Conservation (phyloP, 257 asterid species). For the Capsicum rhomboideum region DNA sequence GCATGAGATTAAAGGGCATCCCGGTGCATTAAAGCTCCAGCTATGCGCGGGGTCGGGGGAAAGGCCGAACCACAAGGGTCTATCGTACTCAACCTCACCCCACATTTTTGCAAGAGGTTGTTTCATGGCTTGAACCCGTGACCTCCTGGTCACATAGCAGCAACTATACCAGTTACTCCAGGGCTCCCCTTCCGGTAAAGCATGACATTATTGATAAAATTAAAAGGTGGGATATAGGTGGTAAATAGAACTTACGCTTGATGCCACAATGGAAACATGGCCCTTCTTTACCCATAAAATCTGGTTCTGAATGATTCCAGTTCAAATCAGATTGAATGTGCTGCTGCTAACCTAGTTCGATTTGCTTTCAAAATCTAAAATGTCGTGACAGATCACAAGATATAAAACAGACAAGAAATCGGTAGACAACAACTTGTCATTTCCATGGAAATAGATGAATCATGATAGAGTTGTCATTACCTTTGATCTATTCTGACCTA, state of each 20-base stretch:
- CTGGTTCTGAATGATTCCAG: background rate
- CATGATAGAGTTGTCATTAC: background rate
- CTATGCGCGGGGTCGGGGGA: too few relatives aligned
- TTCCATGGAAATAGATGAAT: background rate
- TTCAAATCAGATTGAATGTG: background rate
- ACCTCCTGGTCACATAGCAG: too few relatives aligned
- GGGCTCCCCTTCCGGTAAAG: background rate
- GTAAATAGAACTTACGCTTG: conserved; percentile 6
- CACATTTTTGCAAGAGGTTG: too few relatives aligned
- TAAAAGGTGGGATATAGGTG: background rate
- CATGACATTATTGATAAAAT: background rate
- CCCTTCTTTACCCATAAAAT: conserved; percentile 15
- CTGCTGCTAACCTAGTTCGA: background rate
- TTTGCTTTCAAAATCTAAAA: background rate
- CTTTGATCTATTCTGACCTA: background rate
- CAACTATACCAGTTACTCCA: too few relatives aligned
- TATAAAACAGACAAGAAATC: background rate
- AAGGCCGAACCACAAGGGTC: too few relatives aligned
- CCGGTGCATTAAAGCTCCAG: too few relatives aligned
- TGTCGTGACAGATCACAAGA: background rate
- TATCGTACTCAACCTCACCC: too few relatives aligned
- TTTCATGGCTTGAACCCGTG: background rate
- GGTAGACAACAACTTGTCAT: background rate
- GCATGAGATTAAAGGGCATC: background rate
- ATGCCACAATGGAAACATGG: conserved; percentile 24